Conservation (phyloP, 306 rosid genomes). For the Prinsepia uniflora region DNA sequence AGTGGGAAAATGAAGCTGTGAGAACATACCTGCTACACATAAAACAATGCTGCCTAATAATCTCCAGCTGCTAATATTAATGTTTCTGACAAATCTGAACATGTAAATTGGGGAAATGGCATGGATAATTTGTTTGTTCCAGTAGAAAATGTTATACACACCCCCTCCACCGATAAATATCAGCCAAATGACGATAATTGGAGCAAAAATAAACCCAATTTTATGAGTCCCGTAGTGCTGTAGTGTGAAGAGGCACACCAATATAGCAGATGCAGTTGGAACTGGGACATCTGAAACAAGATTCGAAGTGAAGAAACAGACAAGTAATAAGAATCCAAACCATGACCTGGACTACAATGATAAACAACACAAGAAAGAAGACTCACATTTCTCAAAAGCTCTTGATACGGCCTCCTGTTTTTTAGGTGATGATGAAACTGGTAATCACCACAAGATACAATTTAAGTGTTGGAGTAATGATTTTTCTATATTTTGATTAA, state of each 20-base stretch:
- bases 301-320: neutral
- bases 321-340: neutral
- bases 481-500: neutral
- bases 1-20: constrained; percentile 1
- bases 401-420: constrained; percentile 29
- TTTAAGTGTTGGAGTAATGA: constrained; percentile 4
- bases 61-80: constrained; percentile 45
- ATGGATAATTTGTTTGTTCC: constrained; percentile 51
- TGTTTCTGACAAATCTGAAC: constrained; percentile 45
- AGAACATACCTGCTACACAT: constrained; percentile 52
- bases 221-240: constrained; percentile 65
- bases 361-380: constrained; percentile 9
- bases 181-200: constrained; percentile 65
- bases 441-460: constrained; percentile 27
- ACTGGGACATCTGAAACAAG: constrained; percentile 61
- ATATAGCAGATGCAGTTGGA: constrained; percentile 63
- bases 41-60: constrained; percentile 59
- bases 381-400: constrained; percentile 53
- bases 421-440: constrained; percentile 45
- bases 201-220: constrained; percentile 79
- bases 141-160: constrained; percentile 41
- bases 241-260: constrained; percentile 71
- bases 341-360: neutral
- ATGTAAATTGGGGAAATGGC: constrained; percentile 58
- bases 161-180: constrained; percentile 52